Conservation (phyloP, 371 early-diverging fungal species). For the Mucor racemosus region DNA sequence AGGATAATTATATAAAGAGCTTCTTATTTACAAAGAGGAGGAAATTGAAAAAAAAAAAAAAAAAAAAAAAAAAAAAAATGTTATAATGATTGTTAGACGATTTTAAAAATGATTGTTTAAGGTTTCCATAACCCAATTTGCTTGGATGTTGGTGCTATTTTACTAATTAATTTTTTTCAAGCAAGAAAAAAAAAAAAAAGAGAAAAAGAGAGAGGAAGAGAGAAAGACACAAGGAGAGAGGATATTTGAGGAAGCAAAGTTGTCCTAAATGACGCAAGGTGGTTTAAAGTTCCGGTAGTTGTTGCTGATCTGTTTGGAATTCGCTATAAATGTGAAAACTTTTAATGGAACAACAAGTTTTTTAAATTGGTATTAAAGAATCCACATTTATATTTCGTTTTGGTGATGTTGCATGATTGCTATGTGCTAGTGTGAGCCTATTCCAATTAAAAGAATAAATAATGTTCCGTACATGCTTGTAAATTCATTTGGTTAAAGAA, state of each 20-base stretch:
- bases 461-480: too few relatives aligned
- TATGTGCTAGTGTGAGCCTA: too few relatives aligned
- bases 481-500: too few relatives aligned
- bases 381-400: not conserved
- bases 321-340: not conserved
- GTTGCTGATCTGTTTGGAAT: not conserved
- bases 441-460: too few relatives aligned
- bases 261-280: conserved; percentile 1
- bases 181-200: not conserved
- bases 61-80: not conserved
- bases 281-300: conserved; percentile 3
- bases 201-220: not conserved
- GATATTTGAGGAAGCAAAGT: not conserved
- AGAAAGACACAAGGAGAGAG: not conserved
- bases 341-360: not conserved
- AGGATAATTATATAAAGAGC: not conserved
- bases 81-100: not conserved
- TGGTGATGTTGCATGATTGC: not conserved
- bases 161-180: not conserved
- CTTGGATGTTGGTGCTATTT: not conserved
- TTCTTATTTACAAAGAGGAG: not conserved
- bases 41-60: not conserved
- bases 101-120: not conserved
- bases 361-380: too few relatives aligned
- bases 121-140: not conserved